Evolutionary conservation across 73 alveolate genomes (phyloP), one percentile per base, ranked within the genome.

Genomic region (Uronychia binucleata): DNA sequence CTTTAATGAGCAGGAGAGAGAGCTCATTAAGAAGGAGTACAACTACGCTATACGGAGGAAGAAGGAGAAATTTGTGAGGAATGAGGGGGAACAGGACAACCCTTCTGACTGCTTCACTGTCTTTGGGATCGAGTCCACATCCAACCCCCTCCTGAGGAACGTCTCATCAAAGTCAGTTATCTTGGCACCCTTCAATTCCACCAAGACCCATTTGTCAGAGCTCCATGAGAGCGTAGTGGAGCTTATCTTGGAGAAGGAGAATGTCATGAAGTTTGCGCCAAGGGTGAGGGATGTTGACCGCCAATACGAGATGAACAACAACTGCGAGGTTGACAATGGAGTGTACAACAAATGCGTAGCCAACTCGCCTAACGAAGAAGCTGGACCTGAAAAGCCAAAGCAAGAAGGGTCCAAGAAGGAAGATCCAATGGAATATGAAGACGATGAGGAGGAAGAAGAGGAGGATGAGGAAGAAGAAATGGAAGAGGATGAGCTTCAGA

Each of bases 291-390:
- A 91, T 58, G 80, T 88, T 85, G 92, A 94, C 85, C 81, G 96
- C 77, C 57, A 83, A 74, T 94, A 94, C 85, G 98, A 94, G 86
- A 85, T 94, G 57, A 88, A 94, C 87, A 94, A 94, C 81, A 94
- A 94, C 84, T 88, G 90, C 46, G 96, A 94, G 86, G 87, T 91
- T 19, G 98, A 94, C 79, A 94, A 94, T 77, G 98, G 98, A 0
- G 96, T 94, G 28, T 85, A 85, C 34, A 85, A 77, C 34, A 85
- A 77, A 31, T 85, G 34, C 28, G 91, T 83, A 0, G 74, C 74
- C 33, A 34, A 77, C 29, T 59, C 90, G 27, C 79, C 26, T 1
- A 19, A 80, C 31, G 87, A 58, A 34, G 87, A 58, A n/a, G n/a
- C n/a, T n/a, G n/a, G n/a, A n/a, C n/a, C n/a, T 29, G 30, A 80